phyloP scores from a whole-genome alignment of 2,329 filamentous ascomycete genomes.

The Aureobasidium sp. region DNA sequence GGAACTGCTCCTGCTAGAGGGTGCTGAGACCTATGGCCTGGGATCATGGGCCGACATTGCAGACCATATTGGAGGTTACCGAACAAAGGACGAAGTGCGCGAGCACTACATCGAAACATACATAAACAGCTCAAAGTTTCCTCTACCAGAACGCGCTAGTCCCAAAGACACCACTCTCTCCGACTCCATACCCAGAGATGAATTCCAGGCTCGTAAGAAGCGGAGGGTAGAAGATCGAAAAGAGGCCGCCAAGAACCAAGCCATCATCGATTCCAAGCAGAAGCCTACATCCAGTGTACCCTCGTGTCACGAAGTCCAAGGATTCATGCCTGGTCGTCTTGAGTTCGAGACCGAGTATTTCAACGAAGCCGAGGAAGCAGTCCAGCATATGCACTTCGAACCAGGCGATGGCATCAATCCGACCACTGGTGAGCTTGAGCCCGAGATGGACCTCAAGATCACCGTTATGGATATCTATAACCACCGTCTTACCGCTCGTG shows the following conservation, averaged over 20 bases:
- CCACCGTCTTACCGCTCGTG: slow-evolving; percentile 75
- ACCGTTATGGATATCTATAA: slow-evolving; percentile 99
- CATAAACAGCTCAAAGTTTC: slow-evolving; percentile 73
- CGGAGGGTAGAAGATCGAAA: slow-evolving; percentile 84
- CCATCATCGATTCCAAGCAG: slow-evolving; percentile 78
- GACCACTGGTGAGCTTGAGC: slow-evolving; percentile 74
- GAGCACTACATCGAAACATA: slow-evolving; percentile 90
- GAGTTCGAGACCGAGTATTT: slow-evolving; percentile 98
- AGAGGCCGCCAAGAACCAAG: slow-evolving; percentile 74
- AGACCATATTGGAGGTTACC: slow-evolving; percentile 93
- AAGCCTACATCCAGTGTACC: slow-evolving; percentile 95
- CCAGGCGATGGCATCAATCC: slow-evolving; percentile 89
- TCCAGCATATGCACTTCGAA: slow-evolving; percentile 97
- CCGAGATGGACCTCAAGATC: slow-evolving; percentile 95
- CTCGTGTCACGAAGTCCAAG: slow-evolving; percentile 94
- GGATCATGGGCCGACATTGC: slow-evolving; percentile 98
- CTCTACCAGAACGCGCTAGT: slow-evolving; percentile 76
- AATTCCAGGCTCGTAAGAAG: slow-evolving; percentile 91
- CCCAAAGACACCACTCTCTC: slow-evolving; percentile 71
- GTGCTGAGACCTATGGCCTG: slow-evolving; percentile 89
- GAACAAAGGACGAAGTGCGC: slow-evolving; percentile 88
- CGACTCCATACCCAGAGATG: slow-evolving; percentile 74
- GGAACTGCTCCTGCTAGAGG: slow-evolving; percentile 85
- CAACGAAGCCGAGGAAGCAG: slow-evolving; percentile 95
- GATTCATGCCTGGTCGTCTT: slow-evolving; percentile 94